These are phyloP conservation scores for Pythium phragmitis DNA, from an alignment of 352 stramenopile genomes.

Conservation along the genomic window DNA sequence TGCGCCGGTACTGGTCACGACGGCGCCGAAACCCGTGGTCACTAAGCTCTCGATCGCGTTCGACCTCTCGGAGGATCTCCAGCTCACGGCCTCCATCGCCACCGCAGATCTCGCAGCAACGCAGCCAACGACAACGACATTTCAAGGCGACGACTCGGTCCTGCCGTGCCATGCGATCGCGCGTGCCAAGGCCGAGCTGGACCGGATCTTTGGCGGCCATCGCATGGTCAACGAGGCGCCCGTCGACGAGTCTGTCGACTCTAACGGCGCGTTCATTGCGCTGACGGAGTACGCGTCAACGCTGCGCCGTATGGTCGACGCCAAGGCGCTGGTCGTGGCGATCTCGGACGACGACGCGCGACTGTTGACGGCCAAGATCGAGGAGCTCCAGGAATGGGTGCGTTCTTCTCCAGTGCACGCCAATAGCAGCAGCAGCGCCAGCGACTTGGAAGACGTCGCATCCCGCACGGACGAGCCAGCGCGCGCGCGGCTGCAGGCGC, in stretches of 20 bases:
- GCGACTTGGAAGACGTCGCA: no score
- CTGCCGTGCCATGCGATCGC: constrained; percentile 9
- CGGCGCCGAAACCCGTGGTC: constrained; percentile 8
- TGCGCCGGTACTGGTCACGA: background rate
- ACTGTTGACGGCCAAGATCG: constrained; percentile 11
- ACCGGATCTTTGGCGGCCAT: constrained; percentile 13
- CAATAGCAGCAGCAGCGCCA: background rate
- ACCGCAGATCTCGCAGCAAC: constrained; percentile 5
- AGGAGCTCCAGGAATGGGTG: constrained; percentile 17
- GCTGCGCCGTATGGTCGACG: constrained; percentile 8
- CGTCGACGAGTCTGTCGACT: background rate
- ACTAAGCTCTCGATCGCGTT: constrained; percentile 20
- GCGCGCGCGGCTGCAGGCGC: constrained; percentile 7
- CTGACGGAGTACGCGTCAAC: constrained; percentile 3
- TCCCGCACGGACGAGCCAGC: background rate
- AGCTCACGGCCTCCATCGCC: constrained; percentile 13
- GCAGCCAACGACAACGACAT: constrained; percentile 2
- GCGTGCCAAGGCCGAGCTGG: constrained; percentile 1
- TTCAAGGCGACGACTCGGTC: constrained; percentile 16
- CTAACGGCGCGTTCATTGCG: background rate
- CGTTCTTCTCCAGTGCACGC: background rate
- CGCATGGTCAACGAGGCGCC: background rate
- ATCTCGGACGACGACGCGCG: constrained; percentile 18
- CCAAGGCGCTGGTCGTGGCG: constrained; percentile 9
- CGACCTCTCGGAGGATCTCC: constrained; percentile 16